phyloP scores from a whole-genome alignment of 1,284 basidiomycete species.

The Apiotrichum montevideense region DNA sequence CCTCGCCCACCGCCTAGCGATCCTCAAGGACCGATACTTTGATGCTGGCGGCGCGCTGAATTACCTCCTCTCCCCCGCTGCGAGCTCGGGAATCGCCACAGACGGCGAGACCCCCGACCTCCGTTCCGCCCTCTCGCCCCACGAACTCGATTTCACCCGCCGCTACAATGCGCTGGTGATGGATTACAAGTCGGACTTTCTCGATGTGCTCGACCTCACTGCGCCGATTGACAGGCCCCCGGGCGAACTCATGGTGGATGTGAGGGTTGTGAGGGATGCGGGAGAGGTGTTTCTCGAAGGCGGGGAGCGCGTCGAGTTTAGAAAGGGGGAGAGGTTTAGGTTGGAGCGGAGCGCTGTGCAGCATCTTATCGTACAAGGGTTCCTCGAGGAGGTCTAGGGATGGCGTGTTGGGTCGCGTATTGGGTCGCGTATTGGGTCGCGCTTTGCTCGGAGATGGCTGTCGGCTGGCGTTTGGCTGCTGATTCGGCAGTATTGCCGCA shows the following conservation, averaged over 20 bases:
- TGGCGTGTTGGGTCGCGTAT: not conserved
- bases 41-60: conserved; percentile 82
- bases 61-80: conserved; percentile 61
- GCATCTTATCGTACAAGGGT: conserved; percentile 84
- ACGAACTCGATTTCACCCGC: conserved; percentile 84
- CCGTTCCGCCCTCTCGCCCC: conserved; percentile 71
- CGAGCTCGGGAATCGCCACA: not conserved
- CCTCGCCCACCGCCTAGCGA: conserved; percentile 73
- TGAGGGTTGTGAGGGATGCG: conserved; percentile 62
- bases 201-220: conserved; percentile 77
- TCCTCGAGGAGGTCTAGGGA: conserved; percentile 58
- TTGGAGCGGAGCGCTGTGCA: conserved; percentile 81
- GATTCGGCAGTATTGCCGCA: too few relatives aligned
- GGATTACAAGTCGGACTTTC: conserved; percentile 77
- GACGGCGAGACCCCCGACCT: conserved; percentile 52
- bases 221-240: conserved; percentile 65
- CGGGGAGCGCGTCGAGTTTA: conserved; percentile 73
- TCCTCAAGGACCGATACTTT: conserved; percentile 83
- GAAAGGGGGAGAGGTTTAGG: conserved; percentile 79
- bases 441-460: too few relatives aligned
- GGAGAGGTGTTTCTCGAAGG: conserved; percentile 83
- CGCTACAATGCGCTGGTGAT: conserved; percentile 74
- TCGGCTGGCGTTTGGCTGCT: not conserved
- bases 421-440: too few relatives aligned
- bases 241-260: conserved; percentile 47